phyloP scores from a whole-genome alignment of 371 early-diverging fungal genomes.

The Choanephora cucurbitarum region DNA sequence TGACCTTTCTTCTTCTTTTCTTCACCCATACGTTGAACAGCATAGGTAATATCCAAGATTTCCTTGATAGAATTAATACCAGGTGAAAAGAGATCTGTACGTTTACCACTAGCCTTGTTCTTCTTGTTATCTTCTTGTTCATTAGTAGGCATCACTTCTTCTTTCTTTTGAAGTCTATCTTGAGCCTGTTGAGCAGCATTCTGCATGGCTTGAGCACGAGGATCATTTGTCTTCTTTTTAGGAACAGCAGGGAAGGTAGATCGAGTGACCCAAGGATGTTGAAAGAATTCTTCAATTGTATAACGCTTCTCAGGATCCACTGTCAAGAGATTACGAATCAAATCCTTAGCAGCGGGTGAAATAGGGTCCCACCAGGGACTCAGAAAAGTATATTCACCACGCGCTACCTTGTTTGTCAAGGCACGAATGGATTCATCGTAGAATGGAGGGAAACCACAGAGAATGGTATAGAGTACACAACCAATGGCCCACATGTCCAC shows the following conservation, averaged over 20 bases:
- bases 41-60: slow-evolving; percentile 56
- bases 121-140: neutral
- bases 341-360: slow-evolving; percentile 67
- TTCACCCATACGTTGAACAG: slow-evolving; percentile 61
- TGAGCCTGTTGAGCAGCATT: slow-evolving; percentile 27
- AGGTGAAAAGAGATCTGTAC: slow-evolving; percentile 39
- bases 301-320: slow-evolving; percentile 58
- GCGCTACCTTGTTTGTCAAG: slow-evolving; percentile 63
- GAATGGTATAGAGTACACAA: slow-evolving; percentile 76
- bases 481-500: slow-evolving; percentile 87
- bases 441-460: slow-evolving; percentile 81
- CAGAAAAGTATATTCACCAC: slow-evolving; percentile 64
- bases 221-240: slow-evolving; percentile 16
- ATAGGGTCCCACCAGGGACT: slow-evolving; percentile 82
- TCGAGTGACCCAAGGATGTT: slow-evolving; percentile 79
- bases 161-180: slow-evolving; percentile 23
- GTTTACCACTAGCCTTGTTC: slow-evolving; percentile 8
- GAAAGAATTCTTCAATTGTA: slow-evolving; percentile 68
- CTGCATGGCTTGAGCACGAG: slow-evolving; percentile 26
- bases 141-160: neutral
- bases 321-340: slow-evolving; percentile 65
- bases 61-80: slow-evolving; percentile 54
- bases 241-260: slow-evolving; percentile 28
- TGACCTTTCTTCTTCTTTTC: slow-evolving; percentile 37
- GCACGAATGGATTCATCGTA: slow-evolving; percentile 67